A percentile compares a stretch with the other conserved stretches of the same genome.
These are phyloP conservation scores for Orychophragmus violaceus DNA, from an alignment of 345 rosid genomes.

Conservation along the genomic window DNA sequence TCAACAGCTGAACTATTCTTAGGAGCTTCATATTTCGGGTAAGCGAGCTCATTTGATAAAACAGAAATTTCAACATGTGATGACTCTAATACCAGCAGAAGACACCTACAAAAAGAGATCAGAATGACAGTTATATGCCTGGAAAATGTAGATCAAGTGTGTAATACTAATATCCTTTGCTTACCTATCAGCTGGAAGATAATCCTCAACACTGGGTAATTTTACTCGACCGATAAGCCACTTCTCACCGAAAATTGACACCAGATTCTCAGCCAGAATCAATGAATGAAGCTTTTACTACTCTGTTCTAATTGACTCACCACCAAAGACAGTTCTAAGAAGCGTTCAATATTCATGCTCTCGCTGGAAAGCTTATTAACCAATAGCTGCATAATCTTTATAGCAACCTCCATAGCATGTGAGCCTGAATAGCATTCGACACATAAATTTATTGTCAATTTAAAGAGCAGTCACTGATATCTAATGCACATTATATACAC, in stretches of 20 bases:
- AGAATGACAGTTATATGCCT: background rate
- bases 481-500: background rate
- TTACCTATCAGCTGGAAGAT: slow-evolving; percentile 63
- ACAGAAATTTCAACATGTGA: slow-evolving; percentile 86
- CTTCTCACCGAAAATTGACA: slow-evolving; percentile 55
- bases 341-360: slow-evolving; percentile 31
- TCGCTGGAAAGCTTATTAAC: slow-evolving; percentile 44
- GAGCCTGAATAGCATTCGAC: slow-evolving; percentile 45
- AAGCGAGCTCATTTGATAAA: slow-evolving; percentile 76
- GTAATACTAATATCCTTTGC: background rate
- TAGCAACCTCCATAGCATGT: slow-evolving; percentile 62
- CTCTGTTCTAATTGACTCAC: slow-evolving; percentile 59
- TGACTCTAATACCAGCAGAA: slow-evolving; percentile 75
- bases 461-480: no score
- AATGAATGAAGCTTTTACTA: slow-evolving; percentile 69
- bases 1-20: slow-evolving; percentile 44
- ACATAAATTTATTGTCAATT: no score
- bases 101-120: slow-evolving; percentile 52
- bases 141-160: background rate
- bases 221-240: slow-evolving; percentile 63
- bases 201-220: slow-evolving; percentile 45
- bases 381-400: slow-evolving; percentile 54
- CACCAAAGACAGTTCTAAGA: slow-evolving; percentile 48
- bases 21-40: slow-evolving; percentile 78
- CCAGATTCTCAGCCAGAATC: slow-evolving; percentile 68